Evolutionary conservation across 768 basidiomycete species (phyloP), one percentile per base, ranked within the genome.

Genomic region (Rhodosporidiobolus sp.): DNA sequence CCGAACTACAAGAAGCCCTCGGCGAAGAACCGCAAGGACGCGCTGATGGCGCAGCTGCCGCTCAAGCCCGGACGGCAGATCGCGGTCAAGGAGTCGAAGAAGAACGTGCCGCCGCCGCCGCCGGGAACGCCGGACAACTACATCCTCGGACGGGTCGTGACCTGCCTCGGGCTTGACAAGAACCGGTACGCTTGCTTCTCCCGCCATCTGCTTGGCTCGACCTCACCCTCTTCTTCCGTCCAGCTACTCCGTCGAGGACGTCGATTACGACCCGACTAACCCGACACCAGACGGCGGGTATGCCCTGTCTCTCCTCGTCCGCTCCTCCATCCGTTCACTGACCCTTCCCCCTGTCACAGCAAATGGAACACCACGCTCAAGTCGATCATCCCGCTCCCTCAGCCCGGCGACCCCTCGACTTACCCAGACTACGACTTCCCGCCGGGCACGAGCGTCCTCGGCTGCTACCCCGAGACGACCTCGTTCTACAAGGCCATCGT

Each of bases 401-500:
- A 83, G 58, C 76, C 80, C 1, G 55, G 71, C n/a, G 79, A 62
- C 78, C 54, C 53, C 28, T 28, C 77, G 0, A 79, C 81, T 2
- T 81, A 83, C 63, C 83, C 83, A 0, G 69, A 74, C 45, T 77
- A 79, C 43, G 80, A 81, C 50, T 80, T 76, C 65, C 79, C 82
- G 0, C 45, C 67, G 11, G 78, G 78, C 3, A 77, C 79, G 1
- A 63, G 70, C 28, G 82, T 83, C 49, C 78, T 83, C 66, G 83
- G 81, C 14, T 74, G 82, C 26, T 84, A 83, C 56, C 83, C 83
- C 20, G 83, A 83, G 38, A 84, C 83, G 28, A 83, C 83, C 1
- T 78, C 80, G 0, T 83, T 84, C 75, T 84, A 84, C 72, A 77
- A 77, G 5, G 83, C 82, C 24, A 74, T 76, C 6, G 81, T 84